phyloP scores from a whole-genome alignment of 2,329 filamentous ascomycete genomes.

The Fusarium abutilonis region DNA sequence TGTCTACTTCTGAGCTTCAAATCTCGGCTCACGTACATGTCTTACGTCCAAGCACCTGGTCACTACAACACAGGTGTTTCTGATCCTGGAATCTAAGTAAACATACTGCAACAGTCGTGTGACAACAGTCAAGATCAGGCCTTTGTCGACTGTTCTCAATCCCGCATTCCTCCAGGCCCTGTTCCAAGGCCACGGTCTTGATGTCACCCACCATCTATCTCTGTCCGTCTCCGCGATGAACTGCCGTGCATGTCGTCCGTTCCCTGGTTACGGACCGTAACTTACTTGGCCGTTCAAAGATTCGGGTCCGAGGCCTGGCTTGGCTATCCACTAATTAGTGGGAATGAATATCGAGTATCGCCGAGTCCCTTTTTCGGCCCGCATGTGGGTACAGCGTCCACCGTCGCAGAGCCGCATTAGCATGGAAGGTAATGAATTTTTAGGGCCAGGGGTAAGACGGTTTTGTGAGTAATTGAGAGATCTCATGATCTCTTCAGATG shows the following conservation, averaged over 20 bases:
- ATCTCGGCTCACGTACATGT: conserved; percentile 19
- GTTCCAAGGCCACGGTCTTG: conserved; percentile 17
- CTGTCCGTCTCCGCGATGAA: conserved; percentile 21
- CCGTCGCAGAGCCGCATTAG: conserved; percentile 33
- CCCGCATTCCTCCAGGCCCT: conserved; percentile 18
- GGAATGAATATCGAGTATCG: conserved; percentile 23
- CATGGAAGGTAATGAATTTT: conserved; percentile 8
- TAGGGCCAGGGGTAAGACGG: conserved; percentile 23
- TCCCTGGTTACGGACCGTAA: conserved; percentile 9
- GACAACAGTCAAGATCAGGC: conserved; percentile 14
- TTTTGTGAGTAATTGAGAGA: not conserved
- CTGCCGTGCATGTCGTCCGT: conserved; percentile 7
- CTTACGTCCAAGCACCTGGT: not conserved
- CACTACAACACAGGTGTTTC: not conserved
- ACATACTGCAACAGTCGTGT: conserved; percentile 14
- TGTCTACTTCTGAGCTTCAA: conserved; percentile 16
- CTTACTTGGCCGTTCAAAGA: conserved; percentile 17
- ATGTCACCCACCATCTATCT: conserved; percentile 28
- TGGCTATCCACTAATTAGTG: conserved; percentile 17
- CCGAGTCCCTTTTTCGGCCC: conserved; percentile 31
- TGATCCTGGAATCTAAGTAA: not conserved
- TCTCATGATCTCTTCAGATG: not conserved
- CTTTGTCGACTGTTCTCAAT: conserved; percentile 17
- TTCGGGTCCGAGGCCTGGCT: conserved; percentile 26
- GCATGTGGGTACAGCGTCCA: conserved; percentile 25